Evolutionary conservation across 805 yeast genomes (phyloP).

Genomic region (Scheffersomyces lignosus): DNA sequence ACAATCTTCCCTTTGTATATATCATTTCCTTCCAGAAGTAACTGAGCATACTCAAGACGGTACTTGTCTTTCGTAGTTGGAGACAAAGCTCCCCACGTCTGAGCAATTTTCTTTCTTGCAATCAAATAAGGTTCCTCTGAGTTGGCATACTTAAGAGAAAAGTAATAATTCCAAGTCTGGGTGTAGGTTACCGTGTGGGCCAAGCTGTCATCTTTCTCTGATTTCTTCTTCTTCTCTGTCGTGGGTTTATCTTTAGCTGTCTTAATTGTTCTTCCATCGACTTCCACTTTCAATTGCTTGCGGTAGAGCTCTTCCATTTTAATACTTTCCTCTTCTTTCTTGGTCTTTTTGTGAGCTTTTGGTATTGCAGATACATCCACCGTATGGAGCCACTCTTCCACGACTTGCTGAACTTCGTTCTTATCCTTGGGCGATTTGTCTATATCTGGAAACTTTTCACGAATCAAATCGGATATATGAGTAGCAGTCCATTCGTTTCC

Average conservation of each 20-base stretch:
- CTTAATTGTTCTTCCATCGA: conserved; percentile 2
- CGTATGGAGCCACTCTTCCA: conserved; percentile 16
- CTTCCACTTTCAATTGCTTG: conserved; percentile 23
- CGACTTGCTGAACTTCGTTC: conserved; percentile 9
- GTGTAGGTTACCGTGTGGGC: conserved; percentile 21
- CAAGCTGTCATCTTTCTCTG: conserved; percentile 8
- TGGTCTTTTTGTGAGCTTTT: conserved; percentile 9
- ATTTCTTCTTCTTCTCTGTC: conserved; percentile 3
- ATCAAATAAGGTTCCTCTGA: conserved; percentile 13
- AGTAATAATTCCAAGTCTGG: conserved; percentile 39
- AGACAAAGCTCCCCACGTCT: conserved; percentile 25
- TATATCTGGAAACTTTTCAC: neutral
- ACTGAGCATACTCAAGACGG: conserved; percentile 26
- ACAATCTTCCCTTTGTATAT: conserved; percentile 28
- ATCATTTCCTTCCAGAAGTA: conserved; percentile 29
- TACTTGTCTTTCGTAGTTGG: conserved; percentile 27
- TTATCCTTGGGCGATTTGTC: conserved; percentile 1
- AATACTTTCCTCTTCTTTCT: conserved; percentile 9
- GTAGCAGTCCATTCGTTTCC: conserved; percentile 21
- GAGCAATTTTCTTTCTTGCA: conserved; percentile 13
- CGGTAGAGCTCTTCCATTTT: conserved; percentile 20
- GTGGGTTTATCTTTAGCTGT: conserved; percentile 3
- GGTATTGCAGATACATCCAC: conserved; percentile 13
- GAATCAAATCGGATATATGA: conserved; percentile 6
- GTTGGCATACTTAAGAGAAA: conserved; percentile 16